phyloP scores from a whole-genome alignment of 805 yeast species.

The Kodamaea nitidulidarum region DNA sequence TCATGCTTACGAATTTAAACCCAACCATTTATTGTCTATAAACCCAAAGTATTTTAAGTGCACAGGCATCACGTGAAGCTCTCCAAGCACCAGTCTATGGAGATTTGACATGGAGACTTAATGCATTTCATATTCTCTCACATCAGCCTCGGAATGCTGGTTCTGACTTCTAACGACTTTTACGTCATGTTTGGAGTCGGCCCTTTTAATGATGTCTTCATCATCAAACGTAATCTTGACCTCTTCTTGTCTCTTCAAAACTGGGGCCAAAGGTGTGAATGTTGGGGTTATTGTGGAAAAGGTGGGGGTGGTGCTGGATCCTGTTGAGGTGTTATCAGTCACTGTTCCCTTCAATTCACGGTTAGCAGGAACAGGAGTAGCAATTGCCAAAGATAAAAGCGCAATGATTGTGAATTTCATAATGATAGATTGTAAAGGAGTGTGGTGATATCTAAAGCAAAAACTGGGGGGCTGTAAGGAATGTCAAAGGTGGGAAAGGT shows the following conservation, averaged over 20 bases:
- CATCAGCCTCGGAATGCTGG: not conserved
- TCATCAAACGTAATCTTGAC: slow-evolving; percentile 16
- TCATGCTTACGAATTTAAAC: not conserved
- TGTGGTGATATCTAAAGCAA: no score
- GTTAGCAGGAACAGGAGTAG: slow-evolving; percentile 32
- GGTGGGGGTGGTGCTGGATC: slow-evolving; percentile 6
- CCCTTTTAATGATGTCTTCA: slow-evolving; percentile 11
- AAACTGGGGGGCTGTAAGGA: not conserved
- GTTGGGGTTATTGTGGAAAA: slow-evolving; percentile 18
- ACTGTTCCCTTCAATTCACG: slow-evolving; percentile 18
- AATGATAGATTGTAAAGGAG: not conserved
- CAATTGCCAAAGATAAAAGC: slow-evolving; percentile 10
- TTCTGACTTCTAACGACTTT: not conserved
- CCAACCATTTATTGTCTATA: slow-evolving; percentile 1
- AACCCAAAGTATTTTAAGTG: not conserved
- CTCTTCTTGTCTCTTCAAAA: slow-evolving; percentile 10
- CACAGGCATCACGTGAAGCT: no score
- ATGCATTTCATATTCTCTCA: slow-evolving; percentile 3
- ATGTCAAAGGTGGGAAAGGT: no score
- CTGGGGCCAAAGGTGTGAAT: slow-evolving; percentile 16
- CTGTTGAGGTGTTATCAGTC: slow-evolving; percentile 5
- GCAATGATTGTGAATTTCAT: slow-evolving; percentile 7
- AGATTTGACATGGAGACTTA: not conserved
- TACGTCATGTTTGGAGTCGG: not conserved
- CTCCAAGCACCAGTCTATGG: no score